Conservation (phyloP, 129 eudicot genomes). For the Ambrosia trifida region DNA sequence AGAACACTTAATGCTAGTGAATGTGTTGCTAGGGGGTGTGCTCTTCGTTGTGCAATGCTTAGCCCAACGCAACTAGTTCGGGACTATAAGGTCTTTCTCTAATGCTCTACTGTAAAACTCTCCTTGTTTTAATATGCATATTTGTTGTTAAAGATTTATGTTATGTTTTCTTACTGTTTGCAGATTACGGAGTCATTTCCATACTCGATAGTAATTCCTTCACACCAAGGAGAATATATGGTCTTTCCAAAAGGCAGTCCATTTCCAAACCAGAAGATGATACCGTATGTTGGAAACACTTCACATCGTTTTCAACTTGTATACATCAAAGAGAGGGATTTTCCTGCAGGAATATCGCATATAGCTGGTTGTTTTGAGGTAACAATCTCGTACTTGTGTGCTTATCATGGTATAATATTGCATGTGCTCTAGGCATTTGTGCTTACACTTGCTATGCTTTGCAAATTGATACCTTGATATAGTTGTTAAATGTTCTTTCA, state of each 20-base stretch:
- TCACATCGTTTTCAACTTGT: slow-evolving; percentile 42
- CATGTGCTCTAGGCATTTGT: neutral
- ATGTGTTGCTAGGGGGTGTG: slow-evolving; percentile 94
- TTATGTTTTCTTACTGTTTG: slow-evolving; percentile 25
- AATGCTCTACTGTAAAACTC: neutral
- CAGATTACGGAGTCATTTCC: slow-evolving; percentile 80
- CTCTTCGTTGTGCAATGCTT: slow-evolving; percentile 86
- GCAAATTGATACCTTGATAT: neutral
- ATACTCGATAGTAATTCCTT: slow-evolving; percentile 54
- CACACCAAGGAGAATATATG: slow-evolving; percentile 26
- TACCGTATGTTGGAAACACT: slow-evolving; percentile 38
- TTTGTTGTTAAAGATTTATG: neutral
- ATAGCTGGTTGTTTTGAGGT: slow-evolving; percentile 57
- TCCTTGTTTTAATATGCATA: neutral
- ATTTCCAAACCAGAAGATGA: slow-evolving; percentile 48
- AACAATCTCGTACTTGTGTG: slow-evolving; percentile 9
- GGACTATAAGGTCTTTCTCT: slow-evolving; percentile 69
- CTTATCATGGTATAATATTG: neutral
- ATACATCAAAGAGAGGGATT: slow-evolving; percentile 42
- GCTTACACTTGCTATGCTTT: neutral
- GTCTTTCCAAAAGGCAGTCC: slow-evolving; percentile 55
- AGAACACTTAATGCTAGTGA: slow-evolving; percentile 78
- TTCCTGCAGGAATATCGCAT: slow-evolving; percentile 56
- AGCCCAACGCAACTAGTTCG: slow-evolving; percentile 71
- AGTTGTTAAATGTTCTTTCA: slow-evolving; percentile 13